Base-by-base conservation (phyloP, 495 filamentous ascomycete species). In the Echria macrotheca region DNA sequence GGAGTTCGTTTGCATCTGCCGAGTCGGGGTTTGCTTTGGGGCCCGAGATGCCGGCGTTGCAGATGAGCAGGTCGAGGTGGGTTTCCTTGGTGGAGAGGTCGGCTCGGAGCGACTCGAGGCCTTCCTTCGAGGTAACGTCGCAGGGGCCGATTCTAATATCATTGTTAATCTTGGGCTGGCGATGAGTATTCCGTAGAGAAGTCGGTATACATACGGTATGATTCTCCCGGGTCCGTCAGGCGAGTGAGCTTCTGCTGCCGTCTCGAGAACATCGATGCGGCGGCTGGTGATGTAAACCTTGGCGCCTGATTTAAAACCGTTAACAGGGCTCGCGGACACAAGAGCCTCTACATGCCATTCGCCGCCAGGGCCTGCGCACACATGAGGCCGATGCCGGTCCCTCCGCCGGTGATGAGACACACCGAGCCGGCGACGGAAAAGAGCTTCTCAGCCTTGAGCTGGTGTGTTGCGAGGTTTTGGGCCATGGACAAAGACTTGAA, bases 221-320 rank as follows among this genome's bases (percentile, higher is more conserved):
- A 69, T 69, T 28, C 59, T 50, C 0, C 65, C 63, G 6, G 44
- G 55, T 0, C 57, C 57, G 12, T 49, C 47, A 2, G 52, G 35
- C 0, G 64, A 65, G 40, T 69, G 67, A 4, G 52, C 54, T 18
- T 63, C 63, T 1, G 77, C 69, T 8, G 74, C 70, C 32, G 69
- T 68, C 41, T 79, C 67, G 0, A 83, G 73, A 0, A 74, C 66
- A 22, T 81, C 73, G 44, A 69, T 65, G 4, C 81, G 71, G 6
- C 84, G 69, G 18, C 82, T 82, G 5, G 84, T 59, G 54, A 87
- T 84, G 69, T 84, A 87, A 32, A 87, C 78, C 14, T 64, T 59
- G 25, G 84, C 83, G 9, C 84, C 52, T 54, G n/a, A 17, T 3
- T 11, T 1, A 41, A 25, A 2, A 17, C 21, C 21, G 17, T 12